phyloP scores from a whole-genome alignment of 2,329 filamentous ascomycete species.

The Fusarium compactum region DNA sequence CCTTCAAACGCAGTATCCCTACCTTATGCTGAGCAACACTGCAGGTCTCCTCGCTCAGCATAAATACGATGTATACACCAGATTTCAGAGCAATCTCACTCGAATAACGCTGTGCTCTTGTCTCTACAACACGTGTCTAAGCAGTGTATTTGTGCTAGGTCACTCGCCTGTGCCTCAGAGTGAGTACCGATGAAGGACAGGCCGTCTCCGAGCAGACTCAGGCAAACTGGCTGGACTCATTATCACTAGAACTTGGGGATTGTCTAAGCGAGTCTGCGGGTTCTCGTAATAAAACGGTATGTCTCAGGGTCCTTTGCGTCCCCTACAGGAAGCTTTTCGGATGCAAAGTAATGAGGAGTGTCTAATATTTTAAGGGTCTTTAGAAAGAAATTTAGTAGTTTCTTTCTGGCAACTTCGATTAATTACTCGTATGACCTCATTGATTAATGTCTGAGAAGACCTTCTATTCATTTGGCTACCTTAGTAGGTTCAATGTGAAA shows the following conservation, averaged over 20 bases:
- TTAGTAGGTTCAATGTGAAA: too few relatives aligned
- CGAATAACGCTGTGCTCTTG: constrained; percentile 24
- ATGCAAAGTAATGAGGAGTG: neutral
- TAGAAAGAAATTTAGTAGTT: neutral
- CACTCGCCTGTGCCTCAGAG: constrained; percentile 35
- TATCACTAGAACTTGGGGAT: constrained; percentile 23
- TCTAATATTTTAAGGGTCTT: neutral
- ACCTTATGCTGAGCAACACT: neutral
- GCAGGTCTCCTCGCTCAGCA: constrained; percentile 8
- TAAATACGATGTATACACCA: constrained; percentile 9
- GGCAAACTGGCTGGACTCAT: constrained; percentile 23
- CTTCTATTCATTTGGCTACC: too few relatives aligned
- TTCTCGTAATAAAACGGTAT: constrained; percentile 31
- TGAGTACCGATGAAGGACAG: constrained; percentile 34
- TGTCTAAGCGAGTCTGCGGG: constrained; percentile 40
- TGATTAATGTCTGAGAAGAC: neutral
- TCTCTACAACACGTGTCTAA: constrained; percentile 40
- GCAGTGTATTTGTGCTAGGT: constrained; percentile 21
- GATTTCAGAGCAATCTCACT: constrained; percentile 12
- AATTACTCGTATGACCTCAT: neutral
- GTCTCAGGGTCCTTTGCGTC: constrained; percentile 26
- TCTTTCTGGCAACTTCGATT: neutral
- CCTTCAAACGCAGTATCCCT: neutral
- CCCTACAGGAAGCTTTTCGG: neutral
- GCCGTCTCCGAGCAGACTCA: constrained; percentile 23